These are phyloP conservation scores for Pachyrhizus erosus DNA, from an alignment of 306 rosid genomes.

Conservation along the genomic window DNA sequence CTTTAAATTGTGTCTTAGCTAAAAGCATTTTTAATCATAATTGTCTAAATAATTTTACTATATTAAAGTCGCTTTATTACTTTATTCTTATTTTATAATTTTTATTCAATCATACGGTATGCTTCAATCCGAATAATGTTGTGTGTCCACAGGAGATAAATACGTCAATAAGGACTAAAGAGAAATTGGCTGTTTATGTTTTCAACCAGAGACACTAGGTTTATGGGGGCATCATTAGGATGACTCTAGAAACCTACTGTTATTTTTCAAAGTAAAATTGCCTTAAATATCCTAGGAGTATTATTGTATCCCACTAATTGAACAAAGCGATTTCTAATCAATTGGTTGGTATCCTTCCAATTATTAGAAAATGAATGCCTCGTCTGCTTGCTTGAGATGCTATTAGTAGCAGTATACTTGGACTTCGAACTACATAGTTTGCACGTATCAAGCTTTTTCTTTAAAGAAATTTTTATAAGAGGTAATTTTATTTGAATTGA, in stretches of 20 bases:
- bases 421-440: background rate
- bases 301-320: background rate
- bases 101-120: background rate
- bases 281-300: background rate
- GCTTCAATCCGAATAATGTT: background rate
- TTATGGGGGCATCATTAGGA: background rate
- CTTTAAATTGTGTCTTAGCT: background rate
- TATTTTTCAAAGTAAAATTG: background rate
- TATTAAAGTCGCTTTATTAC: background rate
- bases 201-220: background rate
- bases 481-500: background rate
- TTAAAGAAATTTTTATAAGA: background rate
- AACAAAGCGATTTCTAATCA: background rate
- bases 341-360: background rate
- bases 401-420: background rate
- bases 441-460: background rate
- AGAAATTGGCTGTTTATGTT: background rate
- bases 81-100: background rate
- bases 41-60: background rate
- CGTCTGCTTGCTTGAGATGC: background rate
- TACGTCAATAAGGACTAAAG: background rate
- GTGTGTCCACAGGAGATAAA: background rate
- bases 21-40: background rate
- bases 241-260: background rate
- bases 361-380: conserved; percentile 6